Percentiles rank a stretch among this genome's conserved stretches.
These are phyloP conservation scores for Kitagawia praeruptora DNA, from an alignment of 129 eudicot genomes.

Conservation along the genomic window DNA sequence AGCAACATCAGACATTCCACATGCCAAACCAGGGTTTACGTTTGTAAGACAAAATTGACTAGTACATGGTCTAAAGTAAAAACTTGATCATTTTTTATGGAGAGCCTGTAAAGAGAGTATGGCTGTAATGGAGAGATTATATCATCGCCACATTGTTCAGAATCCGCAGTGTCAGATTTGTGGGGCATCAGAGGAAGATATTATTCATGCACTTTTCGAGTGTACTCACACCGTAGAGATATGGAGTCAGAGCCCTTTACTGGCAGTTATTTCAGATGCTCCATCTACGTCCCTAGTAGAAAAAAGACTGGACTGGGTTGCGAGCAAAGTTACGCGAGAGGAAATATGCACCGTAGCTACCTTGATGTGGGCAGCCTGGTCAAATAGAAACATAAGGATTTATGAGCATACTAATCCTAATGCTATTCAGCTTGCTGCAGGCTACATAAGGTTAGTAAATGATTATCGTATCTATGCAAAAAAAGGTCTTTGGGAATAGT, in stretches of 20 bases:
- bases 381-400: too few species aligned
- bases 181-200: not conserved
- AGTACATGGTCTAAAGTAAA: not conserved
- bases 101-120: too few species aligned
- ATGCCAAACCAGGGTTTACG: not conserved
- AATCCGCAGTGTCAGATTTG: not conserved
- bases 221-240: not conserved
- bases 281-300: not conserved
- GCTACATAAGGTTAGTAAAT: too few species aligned
- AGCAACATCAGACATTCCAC: not conserved
- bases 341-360: too few species aligned
- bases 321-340: too few species aligned
- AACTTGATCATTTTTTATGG: too few species aligned
- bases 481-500: too few species aligned
- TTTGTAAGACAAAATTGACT: not conserved
- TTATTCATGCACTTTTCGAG: not conserved
- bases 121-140: not conserved
- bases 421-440: too few species aligned
- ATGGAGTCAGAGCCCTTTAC: not conserved
- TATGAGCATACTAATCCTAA: too few species aligned
- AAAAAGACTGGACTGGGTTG: too few species aligned
- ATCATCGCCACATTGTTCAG: not conserved
- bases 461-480: too few species aligned
- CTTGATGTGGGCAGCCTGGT: too few species aligned
- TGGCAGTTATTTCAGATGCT: not conserved